Evolutionary conservation across 2,329 filamentous ascomycete species (phyloP).

Genomic region (Cladosporium sp.): DNA sequence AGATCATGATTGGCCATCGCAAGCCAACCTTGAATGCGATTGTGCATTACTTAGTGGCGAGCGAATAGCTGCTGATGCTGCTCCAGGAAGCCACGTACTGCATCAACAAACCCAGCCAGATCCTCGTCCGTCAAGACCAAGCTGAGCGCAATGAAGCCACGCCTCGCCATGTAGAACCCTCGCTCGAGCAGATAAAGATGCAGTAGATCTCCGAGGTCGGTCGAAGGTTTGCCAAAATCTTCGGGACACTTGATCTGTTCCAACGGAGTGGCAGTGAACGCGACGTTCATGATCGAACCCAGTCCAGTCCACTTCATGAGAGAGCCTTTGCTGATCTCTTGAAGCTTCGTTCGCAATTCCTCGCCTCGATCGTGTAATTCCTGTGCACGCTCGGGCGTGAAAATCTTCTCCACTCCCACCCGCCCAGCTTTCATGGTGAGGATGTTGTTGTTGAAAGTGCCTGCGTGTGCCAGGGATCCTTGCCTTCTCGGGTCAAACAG

Average conservation of each 20-base stretch:
- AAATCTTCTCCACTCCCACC: slow-evolving; percentile 35
- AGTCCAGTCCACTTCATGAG: slow-evolving; percentile 35
- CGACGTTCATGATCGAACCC: slow-evolving; percentile 35
- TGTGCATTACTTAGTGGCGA: not conserved
- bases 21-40: no score
- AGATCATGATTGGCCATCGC: no score
- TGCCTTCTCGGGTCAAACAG: slow-evolving; percentile 49
- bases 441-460: slow-evolving; percentile 67
- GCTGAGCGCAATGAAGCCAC: slow-evolving; percentile 35
- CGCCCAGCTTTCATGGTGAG: slow-evolving; percentile 56
- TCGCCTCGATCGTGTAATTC: slow-evolving; percentile 33
- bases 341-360: slow-evolving; percentile 25
- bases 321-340: slow-evolving; percentile 29
- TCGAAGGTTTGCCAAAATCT: slow-evolving; percentile 24
- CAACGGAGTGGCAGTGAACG: slow-evolving; percentile 29
- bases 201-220: slow-evolving; percentile 31
- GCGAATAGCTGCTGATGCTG: not conserved
- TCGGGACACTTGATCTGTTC: slow-evolving; percentile 22
- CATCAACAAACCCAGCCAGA: slow-evolving; percentile 29
- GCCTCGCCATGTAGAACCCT: slow-evolving; percentile 34
- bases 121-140: slow-evolving; percentile 32
- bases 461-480: slow-evolving; percentile 50
- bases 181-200: slow-evolving; percentile 36
- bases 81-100: slow-evolving; percentile 2
- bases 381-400: slow-evolving; percentile 29